Conservation (phyloP, 108 stramenopile species). For the Parmales sp. region DNA sequence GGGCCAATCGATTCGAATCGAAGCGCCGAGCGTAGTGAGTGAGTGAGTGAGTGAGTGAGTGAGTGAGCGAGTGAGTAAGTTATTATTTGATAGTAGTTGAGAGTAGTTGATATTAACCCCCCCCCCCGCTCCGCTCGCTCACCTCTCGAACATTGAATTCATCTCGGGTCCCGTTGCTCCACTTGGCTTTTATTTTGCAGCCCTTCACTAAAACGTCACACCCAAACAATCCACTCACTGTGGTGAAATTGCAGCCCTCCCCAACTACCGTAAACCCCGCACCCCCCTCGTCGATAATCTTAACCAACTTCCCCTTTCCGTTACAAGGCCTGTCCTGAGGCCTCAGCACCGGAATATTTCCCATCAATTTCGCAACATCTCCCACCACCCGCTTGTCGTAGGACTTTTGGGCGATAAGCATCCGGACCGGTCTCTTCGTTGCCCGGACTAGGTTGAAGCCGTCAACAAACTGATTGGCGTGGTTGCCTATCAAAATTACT, state of each 20-base stretch:
- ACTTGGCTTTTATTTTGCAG: not conserved
- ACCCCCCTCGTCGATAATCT: not conserved
- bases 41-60: not conserved
- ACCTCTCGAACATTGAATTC: no score
- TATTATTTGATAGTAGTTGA: not conserved
- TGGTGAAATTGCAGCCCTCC: not conserved
- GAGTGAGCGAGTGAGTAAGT: not conserved
- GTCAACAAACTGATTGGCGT: constrained; percentile 96
- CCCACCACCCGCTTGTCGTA: not conserved
- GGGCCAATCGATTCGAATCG: not conserved
- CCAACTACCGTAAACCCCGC: not conserved
- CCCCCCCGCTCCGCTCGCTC: no score
- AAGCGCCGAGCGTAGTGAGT: not conserved
- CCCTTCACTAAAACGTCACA: not conserved
- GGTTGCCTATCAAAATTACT: constrained; percentile 92
- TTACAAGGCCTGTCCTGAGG: constrained; percentile 5
- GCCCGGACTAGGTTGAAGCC: constrained; percentile 59
- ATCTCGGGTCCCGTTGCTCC: not conserved
- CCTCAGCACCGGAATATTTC: not conserved
- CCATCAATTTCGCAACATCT: not conserved
- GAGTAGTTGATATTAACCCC: not conserved
- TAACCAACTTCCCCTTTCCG: not conserved
- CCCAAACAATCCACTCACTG: not conserved
- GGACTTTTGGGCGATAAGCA: not conserved
- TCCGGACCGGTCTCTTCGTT: not conserved